A percentile compares a stretch with the other conserved stretches of the same genome.
Evolutionary conservation across 768 basidiomycete genomes (phyloP).

Genomic region (Ramaria rubella): DNA sequence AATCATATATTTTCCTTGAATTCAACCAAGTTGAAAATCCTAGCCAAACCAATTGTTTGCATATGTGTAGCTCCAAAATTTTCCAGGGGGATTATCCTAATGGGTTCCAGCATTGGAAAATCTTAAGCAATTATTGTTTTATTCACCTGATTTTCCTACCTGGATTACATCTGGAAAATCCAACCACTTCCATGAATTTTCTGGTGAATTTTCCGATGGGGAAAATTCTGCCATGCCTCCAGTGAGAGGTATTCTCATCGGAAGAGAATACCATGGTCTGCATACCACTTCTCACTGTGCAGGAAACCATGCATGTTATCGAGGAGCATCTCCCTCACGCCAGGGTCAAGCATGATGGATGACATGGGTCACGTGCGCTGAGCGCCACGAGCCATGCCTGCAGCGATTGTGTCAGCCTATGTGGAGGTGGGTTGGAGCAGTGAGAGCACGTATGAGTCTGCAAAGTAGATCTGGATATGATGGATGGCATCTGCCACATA

Average conservation of each 20-base stretch:
- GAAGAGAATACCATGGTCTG: conserved; percentile 89
- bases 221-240: no score
- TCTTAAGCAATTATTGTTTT: no score
- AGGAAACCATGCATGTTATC: conserved; percentile 79
- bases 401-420: neutral
- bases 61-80: no score
- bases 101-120: no score
- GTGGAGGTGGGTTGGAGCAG: neutral
- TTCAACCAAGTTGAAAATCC: no score
- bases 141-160: no score
- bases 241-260: conserved; percentile 85
- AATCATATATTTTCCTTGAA: no score
- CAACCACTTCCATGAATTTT: no score
- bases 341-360: conserved; percentile 80
- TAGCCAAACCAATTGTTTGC: no score
- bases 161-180: no score
- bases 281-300: conserved; percentile 87
- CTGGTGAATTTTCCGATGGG: no score
- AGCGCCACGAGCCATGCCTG: conserved; percentile 74
- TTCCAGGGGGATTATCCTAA: no score
- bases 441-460: conserved; percentile 50
- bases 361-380: conserved; percentile 81
- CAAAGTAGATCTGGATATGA: conserved; percentile 84
- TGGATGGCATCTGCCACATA: conserved; percentile 85
- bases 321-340: conserved; percentile 85